Evolutionary conservation across 495 filamentous ascomycete genomes (phyloP).

Genomic region (Penicillium cataractarum): DNA sequence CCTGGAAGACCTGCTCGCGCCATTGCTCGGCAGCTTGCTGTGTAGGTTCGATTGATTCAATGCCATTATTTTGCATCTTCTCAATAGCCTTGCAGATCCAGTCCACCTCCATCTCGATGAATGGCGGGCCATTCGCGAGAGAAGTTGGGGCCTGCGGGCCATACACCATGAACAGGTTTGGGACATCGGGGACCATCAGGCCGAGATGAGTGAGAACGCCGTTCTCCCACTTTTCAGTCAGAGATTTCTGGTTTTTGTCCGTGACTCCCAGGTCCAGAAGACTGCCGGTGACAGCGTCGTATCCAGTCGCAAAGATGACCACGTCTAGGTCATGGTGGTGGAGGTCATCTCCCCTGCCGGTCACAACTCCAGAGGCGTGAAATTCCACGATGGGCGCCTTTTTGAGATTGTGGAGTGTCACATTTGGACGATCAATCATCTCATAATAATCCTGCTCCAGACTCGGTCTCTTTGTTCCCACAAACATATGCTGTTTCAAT

Average conservation of each 20-base stretch:
- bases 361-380: constrained; percentile 46
- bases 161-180: constrained; percentile 59
- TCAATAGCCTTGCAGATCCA: constrained; percentile 55
- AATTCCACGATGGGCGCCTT: constrained; percentile 50
- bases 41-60: constrained; percentile 45
- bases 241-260: constrained; percentile 38
- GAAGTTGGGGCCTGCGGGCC: constrained; percentile 53
- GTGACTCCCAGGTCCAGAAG: constrained; percentile 49
- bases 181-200: constrained; percentile 46
- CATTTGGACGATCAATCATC: constrained; percentile 54
- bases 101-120: constrained; percentile 54
- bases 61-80: constrained; percentile 36
- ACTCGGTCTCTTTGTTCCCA: constrained; percentile 56
- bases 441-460: constrained; percentile 61
- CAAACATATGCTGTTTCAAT: constrained; percentile 35
- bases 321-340: constrained; percentile 49
- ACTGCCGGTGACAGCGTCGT: constrained; percentile 55
- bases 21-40: constrained; percentile 38
- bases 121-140: constrained; percentile 56
- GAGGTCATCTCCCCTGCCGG: constrained; percentile 30
- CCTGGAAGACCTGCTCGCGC: constrained; percentile 37
- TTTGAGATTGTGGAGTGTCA: constrained; percentile 53
- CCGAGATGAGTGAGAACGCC: constrained; percentile 55
- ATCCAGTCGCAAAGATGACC: constrained; percentile 57
- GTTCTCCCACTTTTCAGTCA: constrained; percentile 54